Conservation (phyloP, 2,329 filamentous ascomycete species). For the Sporothrix globosa region DNA sequence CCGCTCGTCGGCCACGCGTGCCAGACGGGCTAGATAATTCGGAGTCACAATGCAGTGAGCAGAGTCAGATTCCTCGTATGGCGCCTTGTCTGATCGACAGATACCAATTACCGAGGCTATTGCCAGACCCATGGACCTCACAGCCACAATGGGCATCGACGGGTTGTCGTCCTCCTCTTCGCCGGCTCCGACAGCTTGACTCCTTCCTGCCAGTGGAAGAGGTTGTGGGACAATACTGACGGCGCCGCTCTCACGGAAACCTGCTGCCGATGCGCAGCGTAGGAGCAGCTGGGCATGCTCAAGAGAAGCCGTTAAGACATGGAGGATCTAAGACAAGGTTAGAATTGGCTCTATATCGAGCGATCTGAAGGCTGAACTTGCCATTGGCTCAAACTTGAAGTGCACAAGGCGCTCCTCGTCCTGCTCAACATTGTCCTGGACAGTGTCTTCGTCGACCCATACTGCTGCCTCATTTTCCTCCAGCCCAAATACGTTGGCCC, state of each 20-base stretch:
- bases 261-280: conserved; percentile 74
- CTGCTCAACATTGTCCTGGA: conserved; percentile 32
- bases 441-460: not conserved
- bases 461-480: conserved; percentile 41
- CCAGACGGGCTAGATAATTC: conserved; percentile 67
- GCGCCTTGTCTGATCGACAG: conserved; percentile 35
- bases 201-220: not conserved
- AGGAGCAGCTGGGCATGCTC: conserved; percentile 75
- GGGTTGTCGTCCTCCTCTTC: conserved; percentile 41
- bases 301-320: conserved; percentile 77
- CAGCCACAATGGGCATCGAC: conserved; percentile 73
- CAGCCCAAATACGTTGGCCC: conserved; percentile 49
- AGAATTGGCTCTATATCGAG: not conserved
- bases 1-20: conserved; percentile 72
- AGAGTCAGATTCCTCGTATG: conserved; percentile 13
- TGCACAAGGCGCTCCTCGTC: conserved; percentile 59
- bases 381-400: conserved; percentile 95
- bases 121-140: conserved; percentile 79
- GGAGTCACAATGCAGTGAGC: conserved; percentile 61
- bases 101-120: conserved; percentile 80
- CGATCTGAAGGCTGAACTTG: conserved; percentile 51
- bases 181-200: not conserved
- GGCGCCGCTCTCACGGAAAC: conserved; percentile 88
- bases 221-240: conserved; percentile 59
- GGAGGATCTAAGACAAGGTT: conserved; percentile 70